Evolutionary conservation across 208 protist species (phyloP), one percentile per base, ranked within the genome.

Genomic region (Crithidia expoeki): DNA sequence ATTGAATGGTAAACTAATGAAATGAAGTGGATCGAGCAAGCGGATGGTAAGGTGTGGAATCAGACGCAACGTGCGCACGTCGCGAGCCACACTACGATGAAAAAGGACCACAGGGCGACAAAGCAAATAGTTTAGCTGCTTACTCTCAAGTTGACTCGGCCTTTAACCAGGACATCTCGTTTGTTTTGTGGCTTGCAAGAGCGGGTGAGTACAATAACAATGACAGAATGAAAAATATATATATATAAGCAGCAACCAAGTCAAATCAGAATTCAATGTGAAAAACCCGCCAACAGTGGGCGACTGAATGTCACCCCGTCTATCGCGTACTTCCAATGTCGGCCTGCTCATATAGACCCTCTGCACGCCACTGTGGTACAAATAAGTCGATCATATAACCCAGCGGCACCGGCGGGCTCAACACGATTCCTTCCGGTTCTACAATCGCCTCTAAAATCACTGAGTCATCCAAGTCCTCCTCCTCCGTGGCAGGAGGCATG

Each of bases 321-420:
- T 17, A 47, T n/a, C 3, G 14, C 17, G 65, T 44, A 27, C 52
- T 49, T 56, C 64, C 61, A 17, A 73, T 58, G 11, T 72, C 78
- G 11, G 81, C 70, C 28, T 85, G 82, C 23, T 67, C 61, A 46
- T 79, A 93, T 11, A 93, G 59, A 3, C 88, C 88, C 33, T 85
- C 83, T 0, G 79, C 81, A 5, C 72, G 74, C 88, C 88, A 93
- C 47, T 93, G 80, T n/a, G 82, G 84, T 19, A 87, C 81, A 10
- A 90, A 76, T 10, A 93, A 51, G 12, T 86, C 76, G 12, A 93
- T 85, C 84, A 90, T 90, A 62, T 89, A 85, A 11, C 50, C 60
- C 25, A 93, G 80, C 50, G 88, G 88, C 62, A 93, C 83, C 14
- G 83, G 68, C 14, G 88, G 88, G 19, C 55, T 74, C 53, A 92